Conservation (phyloP, 331 rosid species). For the Malus hybrid region DNA sequence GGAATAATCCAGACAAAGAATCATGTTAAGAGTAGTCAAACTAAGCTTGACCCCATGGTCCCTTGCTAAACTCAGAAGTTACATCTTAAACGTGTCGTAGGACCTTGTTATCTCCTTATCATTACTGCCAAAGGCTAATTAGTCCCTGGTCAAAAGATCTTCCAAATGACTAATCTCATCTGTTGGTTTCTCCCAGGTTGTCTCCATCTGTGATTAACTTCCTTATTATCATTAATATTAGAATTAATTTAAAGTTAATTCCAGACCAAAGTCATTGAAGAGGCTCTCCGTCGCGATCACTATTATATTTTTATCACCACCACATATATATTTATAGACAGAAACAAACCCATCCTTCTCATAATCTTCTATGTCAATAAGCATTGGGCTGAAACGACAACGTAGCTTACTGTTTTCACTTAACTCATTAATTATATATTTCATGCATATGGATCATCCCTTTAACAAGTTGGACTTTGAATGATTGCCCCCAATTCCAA, state of each 20-base stretch:
- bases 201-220: conserved; percentile 36
- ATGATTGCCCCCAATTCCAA: conserved; percentile 67
- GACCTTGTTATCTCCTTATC: background rate
- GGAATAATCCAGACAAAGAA: background rate
- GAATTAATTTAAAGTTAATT: too few species aligned
- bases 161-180: conserved; percentile 4
- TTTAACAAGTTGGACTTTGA: conserved; percentile 55
- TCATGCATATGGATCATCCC: conserved; percentile 20
- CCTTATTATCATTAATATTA: background rate
- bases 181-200: conserved; percentile 37
- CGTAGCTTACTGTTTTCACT: conserved; percentile 19
- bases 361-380: conserved; percentile 9
- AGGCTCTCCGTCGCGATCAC: conserved; percentile 10
- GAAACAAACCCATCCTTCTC: conserved; percentile 40
- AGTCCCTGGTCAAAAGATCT: conserved; percentile 23
- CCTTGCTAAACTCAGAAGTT: conserved; percentile 1
- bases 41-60: background rate
- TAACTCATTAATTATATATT: conserved; percentile 8
- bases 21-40: background rate
- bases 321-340: conserved; percentile 1
- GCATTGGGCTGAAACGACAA: conserved; percentile 31
- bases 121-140: background rate
- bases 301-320: background rate
- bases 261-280: conserved; percentile 16
- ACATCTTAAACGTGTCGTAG: background rate